Base-by-base conservation (phyloP, 805 yeast genomes). In the Lachancea meyersii region DNA sequence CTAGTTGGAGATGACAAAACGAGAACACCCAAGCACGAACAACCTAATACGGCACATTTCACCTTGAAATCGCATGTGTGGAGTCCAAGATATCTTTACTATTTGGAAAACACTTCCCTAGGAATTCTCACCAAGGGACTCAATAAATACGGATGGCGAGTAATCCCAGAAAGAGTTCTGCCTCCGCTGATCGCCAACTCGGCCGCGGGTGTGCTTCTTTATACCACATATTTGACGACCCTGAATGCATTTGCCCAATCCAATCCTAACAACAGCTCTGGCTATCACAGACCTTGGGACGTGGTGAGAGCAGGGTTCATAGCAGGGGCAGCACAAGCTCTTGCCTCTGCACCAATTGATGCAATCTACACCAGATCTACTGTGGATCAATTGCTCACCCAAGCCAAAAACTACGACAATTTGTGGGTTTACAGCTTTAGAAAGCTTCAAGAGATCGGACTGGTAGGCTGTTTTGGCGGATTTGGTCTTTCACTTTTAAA, bases 271-370 rank as follows among this genome's bases (percentile, higher is more conserved):
- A 24, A 60, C 55, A 18, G 11, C 4, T 43, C 69, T 61, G 24
- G 49, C 47, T 18, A 36, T 20, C 48, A 46, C 38, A 47, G 43
- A 13, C 69, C 73, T 1, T 56, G 68, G 44, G 87, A 85, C 51
- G 79, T 87, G 0, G 56, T 86, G 63, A 62, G 78, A 37, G 86
- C 96, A 0, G 97, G 97, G 0, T 78, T 81, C 43, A 49, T 86
- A 0, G 96, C 96, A 0, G 97, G 97, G 1, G 78, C 82, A 0
- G 78, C 80, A 19, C 96, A 93, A 53, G 83, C 95, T n/a, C 65
- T 86, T 14, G 89, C 86, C 0, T 95, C 96, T 1, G 91, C 96
- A 1, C 97, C 97, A 0, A 71, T 91, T 4, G 97, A 91, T 63
- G 96, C 97, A 6, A 78, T 91, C 3, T 84, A 82, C 55, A 77